phyloP scores from a whole-genome alignment of 768 basidiomycete species.

The Kwoniella shandongensis region DNA sequence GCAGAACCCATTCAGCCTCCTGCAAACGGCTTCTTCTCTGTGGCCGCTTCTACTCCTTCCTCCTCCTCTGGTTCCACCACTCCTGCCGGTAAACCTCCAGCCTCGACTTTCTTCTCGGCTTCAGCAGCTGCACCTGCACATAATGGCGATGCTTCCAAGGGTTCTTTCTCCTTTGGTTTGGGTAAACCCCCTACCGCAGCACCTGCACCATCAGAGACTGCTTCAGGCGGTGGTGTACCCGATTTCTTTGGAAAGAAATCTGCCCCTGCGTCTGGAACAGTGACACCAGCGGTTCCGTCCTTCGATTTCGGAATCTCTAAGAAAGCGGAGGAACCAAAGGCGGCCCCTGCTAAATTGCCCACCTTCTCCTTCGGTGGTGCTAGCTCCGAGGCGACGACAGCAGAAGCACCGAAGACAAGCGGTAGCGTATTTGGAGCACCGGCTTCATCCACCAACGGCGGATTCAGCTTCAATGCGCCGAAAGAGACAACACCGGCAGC shows the following conservation, averaged over 20 bases:
- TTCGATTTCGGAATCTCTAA: slow-evolving; percentile 24
- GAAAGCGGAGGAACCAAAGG: slow-evolving; percentile 14
- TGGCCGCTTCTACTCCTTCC: slow-evolving; percentile 9
- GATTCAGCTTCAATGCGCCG: slow-evolving; percentile 15
- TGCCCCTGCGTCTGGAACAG: slow-evolving; percentile 20
- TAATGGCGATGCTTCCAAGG: slow-evolving; percentile 11
- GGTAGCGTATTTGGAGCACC: background rate
- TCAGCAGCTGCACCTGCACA: background rate
- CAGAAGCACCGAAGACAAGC: background rate
- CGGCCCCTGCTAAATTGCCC: slow-evolving; percentile 11
- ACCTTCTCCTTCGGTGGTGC: slow-evolving; percentile 17
- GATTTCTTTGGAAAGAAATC: slow-evolving; percentile 26
- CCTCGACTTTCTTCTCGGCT: slow-evolving; percentile 22
- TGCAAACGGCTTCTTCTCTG: slow-evolving; percentile 22
- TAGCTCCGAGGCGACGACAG: slow-evolving; percentile 1
- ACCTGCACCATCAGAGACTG: background rate
- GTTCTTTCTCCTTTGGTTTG: slow-evolving; percentile 19
- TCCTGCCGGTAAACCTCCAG: slow-evolving; percentile 17
- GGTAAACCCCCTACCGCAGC: slow-evolving; percentile 20
- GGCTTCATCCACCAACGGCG: background rate
- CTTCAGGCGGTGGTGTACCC: slow-evolving; percentile 10
- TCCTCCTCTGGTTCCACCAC: slow-evolving; percentile 21
- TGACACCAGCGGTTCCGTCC: slow-evolving; percentile 18
- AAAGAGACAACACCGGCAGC: background rate
- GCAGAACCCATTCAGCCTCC: slow-evolving; percentile 8